Evolutionary conservation across 2,329 filamentous ascomycete species (phyloP).

Genomic region (Aspergillus sp.): DNA sequence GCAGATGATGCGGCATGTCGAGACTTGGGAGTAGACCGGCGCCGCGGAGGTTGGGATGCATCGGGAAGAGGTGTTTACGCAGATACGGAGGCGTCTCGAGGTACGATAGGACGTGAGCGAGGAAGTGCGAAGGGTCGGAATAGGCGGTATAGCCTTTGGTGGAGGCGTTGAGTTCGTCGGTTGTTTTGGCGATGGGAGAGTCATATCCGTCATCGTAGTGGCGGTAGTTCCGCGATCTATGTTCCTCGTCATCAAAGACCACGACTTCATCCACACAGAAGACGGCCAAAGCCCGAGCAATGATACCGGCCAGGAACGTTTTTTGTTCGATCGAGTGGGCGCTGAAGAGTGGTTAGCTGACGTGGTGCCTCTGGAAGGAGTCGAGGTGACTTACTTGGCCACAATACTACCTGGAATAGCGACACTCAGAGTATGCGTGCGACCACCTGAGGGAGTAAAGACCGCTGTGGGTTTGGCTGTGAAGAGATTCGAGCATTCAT

Average conservation of each 20-base stretch:
- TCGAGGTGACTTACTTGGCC: conserved; percentile 58
- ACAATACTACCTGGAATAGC: conserved; percentile 78
- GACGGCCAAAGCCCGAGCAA: conserved; percentile 77
- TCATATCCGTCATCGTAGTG: conserved; percentile 47
- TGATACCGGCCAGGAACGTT: conserved; percentile 68
- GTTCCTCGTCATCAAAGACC: conserved; percentile 68
- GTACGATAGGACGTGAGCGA: conserved; percentile 75
- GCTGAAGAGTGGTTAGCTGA: conserved; percentile 42
- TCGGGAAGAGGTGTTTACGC: conserved; percentile 70
- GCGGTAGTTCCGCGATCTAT: conserved; percentile 40
- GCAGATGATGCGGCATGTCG: conserved; percentile 82
- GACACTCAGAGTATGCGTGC: conserved; percentile 73
- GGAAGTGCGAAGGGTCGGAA: conserved; percentile 74
- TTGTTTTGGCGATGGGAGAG: conserved; percentile 21
- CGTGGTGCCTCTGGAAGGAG: background rate
- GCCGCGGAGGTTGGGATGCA: conserved; percentile 73
- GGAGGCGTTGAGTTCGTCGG: conserved; percentile 6
- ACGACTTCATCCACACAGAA: conserved; percentile 84
- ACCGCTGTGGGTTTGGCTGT: conserved; percentile 68
- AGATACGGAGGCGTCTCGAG: conserved; percentile 83
- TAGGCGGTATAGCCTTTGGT: conserved; percentile 59
- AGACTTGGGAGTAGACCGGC: conserved; percentile 73
- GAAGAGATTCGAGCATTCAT: conserved; percentile 35
- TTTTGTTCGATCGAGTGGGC: conserved; percentile 73
- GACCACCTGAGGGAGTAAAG: conserved; percentile 63